phyloP scores from a whole-genome alignment of 345 rosid genomes.

The Fremontodendron californicum region DNA sequence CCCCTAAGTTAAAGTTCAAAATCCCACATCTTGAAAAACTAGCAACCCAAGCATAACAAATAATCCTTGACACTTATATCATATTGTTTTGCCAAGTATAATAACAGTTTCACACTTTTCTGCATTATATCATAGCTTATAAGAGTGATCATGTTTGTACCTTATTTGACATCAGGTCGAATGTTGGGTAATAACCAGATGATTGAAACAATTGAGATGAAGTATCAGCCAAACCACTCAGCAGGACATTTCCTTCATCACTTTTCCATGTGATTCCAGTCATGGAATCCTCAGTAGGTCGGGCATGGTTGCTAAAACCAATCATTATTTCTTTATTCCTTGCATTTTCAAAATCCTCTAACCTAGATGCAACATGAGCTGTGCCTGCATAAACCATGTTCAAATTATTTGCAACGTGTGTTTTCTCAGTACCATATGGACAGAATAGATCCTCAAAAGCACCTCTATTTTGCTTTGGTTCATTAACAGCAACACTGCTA shows the following conservation, averaged over 20 bases:
- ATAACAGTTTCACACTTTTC: neutral
- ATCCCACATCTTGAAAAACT: neutral
- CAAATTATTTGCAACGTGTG: conserved; percentile 22
- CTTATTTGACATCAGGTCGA: conserved; percentile 34
- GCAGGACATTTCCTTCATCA: conserved; percentile 28
- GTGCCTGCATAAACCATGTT: conserved; percentile 19
- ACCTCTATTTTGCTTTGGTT: conserved; percentile 27
- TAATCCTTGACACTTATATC: neutral
- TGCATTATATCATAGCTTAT: neutral
- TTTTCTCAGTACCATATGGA: conserved; percentile 14
- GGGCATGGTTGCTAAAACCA: conserved; percentile 24
- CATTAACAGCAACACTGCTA: conserved; percentile 19
- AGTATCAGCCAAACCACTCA: conserved; percentile 29
- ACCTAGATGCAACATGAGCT: conserved; percentile 14
- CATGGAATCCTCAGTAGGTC: conserved; percentile 26
- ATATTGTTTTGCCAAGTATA: neutral
- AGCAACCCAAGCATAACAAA: neutral
- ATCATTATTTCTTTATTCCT: conserved; percentile 23
- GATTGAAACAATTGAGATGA: conserved; percentile 31
- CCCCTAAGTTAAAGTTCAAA: neutral
- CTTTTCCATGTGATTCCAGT: conserved; percentile 38
- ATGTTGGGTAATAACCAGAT: conserved; percentile 32
- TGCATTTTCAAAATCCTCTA: conserved; percentile 21
- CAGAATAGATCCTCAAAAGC: conserved; percentile 22
- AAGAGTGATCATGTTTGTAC: conserved; percentile 21